A percentile compares a stretch with the other conserved stretches of the same genome.
phyloP scores from a whole-genome alignment of 305 asterid genomes.

The Fraxinus greggii region DNA sequence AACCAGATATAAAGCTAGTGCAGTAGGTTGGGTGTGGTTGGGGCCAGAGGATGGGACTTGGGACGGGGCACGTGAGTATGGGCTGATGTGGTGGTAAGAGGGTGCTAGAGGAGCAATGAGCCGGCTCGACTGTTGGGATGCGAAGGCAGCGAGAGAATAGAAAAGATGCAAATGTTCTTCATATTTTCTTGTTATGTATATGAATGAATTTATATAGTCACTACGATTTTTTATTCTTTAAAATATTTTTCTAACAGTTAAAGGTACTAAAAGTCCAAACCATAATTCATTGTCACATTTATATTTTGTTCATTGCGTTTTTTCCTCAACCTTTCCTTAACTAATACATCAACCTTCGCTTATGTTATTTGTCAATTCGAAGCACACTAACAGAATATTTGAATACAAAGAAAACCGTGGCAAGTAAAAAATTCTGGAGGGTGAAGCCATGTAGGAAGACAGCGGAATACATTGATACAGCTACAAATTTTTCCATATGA shows the following conservation, averaged over 20 bases:
- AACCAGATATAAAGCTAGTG: not conserved
- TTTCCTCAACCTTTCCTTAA: not conserved
- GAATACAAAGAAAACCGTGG: not conserved
- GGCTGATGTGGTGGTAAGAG: not conserved
- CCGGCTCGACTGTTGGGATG: not conserved
- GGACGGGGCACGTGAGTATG: not conserved
- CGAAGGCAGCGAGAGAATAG: not conserved
- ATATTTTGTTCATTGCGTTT: not conserved
- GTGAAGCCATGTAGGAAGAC: not conserved
- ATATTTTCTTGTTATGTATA: not conserved
- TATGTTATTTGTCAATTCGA: not conserved
- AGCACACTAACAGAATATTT: not conserved
- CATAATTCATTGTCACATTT: not conserved
- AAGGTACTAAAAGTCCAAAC: not conserved
- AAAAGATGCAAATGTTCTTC: not conserved
- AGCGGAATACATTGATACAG: not conserved
- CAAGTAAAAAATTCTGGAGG: not conserved
- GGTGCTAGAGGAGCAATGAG: not conserved
- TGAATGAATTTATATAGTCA: not conserved
- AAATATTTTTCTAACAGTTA: not conserved
- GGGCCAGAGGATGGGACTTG: not conserved
- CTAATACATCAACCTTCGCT: not conserved
- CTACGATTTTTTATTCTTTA: not conserved
- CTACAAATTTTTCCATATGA: not conserved
- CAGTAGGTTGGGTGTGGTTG: not conserved